Evolutionary conservation across 768 basidiomycete genomes (phyloP), one percentile per base, ranked within the genome.

Genomic region (Nidula microcarpa): DNA sequence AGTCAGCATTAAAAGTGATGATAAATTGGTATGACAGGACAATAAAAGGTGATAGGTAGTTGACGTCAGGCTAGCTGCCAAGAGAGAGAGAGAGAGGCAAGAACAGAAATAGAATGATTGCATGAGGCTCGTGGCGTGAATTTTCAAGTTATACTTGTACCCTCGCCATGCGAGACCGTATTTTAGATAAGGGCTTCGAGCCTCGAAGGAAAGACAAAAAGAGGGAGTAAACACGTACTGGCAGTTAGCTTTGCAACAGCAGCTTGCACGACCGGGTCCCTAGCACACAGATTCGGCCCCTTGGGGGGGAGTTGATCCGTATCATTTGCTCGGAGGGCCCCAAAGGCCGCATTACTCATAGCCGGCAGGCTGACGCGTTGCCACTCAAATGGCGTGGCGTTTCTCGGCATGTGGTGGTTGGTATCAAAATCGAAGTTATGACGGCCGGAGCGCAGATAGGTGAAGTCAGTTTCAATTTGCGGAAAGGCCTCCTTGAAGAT

Each of bases 201-300:
- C 39, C 13, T n/a, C 13, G 13, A 46, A 14, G 23, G 44, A 14
- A n/a, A 46, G 44, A 46, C 11, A 30, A 49, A 30, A 51, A 68
- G 39, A 46, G 3, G 1, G 14, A 10, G 44, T 10, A 30, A n/a
- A 23, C 13, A 46, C 81, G 49, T 57, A 87, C 87, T 76, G 59
- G 87, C 77, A 43, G 75, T 75, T 18, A 91, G 69, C 60, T 76
- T 81, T 13, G 89, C 86, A 8, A 85, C 87, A 6, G 76, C 80
- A n/a, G 86, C 86, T 65, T 84, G 81, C 0, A 92, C 86, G 7
- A 78, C 77, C 1, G 91, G 89, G 60, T 93, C 89, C 1, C 80
- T 68, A 7, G 80, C 76, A 60, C 90, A 93, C 4, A 66, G 61
- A 47, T 58, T 66, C 32, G 62, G 41, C 23, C 23, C 23, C 30